Evolutionary conservation across 106 monocot genomes (phyloP), one percentile per base, ranked within the genome.

Genomic region (Dendrobium chrysotoxum): DNA sequence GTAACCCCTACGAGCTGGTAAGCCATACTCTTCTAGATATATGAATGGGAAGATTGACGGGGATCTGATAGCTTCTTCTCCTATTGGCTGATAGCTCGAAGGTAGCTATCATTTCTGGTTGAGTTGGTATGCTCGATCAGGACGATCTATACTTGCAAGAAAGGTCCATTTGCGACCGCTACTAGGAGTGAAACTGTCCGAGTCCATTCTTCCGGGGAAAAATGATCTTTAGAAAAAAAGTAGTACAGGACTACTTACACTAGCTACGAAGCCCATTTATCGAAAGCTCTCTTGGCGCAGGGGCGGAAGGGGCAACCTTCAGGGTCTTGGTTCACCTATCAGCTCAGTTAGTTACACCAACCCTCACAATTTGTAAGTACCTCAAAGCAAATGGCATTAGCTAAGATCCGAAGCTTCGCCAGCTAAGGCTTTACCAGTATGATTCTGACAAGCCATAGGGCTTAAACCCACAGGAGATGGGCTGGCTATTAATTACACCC

Each of bases 181-280:
- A 4, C 5, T 55, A 55, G 2, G 8, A 55, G 55, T 55, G 55
- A 8, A 55, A 55, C 5, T 8, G 55, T 55, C 55, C 55, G 55
- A 55, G 55, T 55, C 55, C 55, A n/a, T n/a, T n/a, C n/a, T n/a
- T n/a, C n/a, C n/a, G 55, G 55, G 55, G 55, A 55, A 55, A 55
- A 55, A 55, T 55, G 55, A 55, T 55, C 55, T 55, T 55, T 55
- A 55, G 55, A 55, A 40, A 40, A 40, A 40, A 55, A 55, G 55
- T 55, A 55, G 55, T 55, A 11, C 11, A 20, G 55, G 55, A 55
- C 55, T 55, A 55, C 55, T 55, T 55, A 8, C 55, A 55, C 55
- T 55, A 55, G 55, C 55, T 55, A 8, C 55, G 55, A 55, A 55
- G 55, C 55, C 55, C 55, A 55, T 55, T 55, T 55, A 55, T 55